phyloP scores from a whole-genome alignment of 2,329 filamentous ascomycete genomes.

The Dothideomycetes sp. region DNA sequence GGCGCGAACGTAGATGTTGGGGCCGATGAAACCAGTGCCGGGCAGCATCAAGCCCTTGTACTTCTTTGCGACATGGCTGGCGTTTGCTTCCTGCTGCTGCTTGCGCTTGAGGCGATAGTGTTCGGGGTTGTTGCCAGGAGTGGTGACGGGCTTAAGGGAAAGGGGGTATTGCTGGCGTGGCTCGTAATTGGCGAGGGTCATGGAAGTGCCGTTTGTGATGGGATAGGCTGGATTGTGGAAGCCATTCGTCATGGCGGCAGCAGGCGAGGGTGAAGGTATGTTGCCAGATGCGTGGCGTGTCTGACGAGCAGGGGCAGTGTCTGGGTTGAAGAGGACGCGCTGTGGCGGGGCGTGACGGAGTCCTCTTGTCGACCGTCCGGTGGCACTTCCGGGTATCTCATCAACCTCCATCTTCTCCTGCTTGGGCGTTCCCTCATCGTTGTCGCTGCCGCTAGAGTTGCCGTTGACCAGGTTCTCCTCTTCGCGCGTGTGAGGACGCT shows the following conservation, averaged over 20 bases:
- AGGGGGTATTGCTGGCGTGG: constrained; percentile 52
- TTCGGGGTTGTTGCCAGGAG: constrained; percentile 61
- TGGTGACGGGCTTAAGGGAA: constrained; percentile 61
- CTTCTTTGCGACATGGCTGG: constrained; percentile 32
- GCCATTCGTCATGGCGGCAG: constrained; percentile 28
- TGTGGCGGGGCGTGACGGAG: constrained; percentile 76
- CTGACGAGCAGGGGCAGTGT: constrained; percentile 51
- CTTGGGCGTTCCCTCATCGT: constrained; percentile 39
- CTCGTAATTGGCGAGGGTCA: constrained; percentile 58
- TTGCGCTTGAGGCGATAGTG: constrained; percentile 52
- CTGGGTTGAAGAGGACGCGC: constrained; percentile 74
- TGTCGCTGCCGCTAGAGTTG: constrained; percentile 42
- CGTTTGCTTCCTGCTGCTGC: constrained; percentile 28
- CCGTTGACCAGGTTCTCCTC: constrained; percentile 38
- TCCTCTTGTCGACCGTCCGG: constrained; percentile 21
- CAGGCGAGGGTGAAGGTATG: constrained; percentile 30
- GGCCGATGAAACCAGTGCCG: constrained; percentile 54
- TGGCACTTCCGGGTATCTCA: constrained; percentile 30
- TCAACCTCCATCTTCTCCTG: constrained; percentile 40
- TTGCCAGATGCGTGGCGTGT: constrained; percentile 41
- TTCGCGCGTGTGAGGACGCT: constrained; percentile 36
- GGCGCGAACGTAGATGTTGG: constrained; percentile 85
- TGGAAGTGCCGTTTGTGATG: constrained; percentile 20
- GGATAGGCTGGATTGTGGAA: background rate
- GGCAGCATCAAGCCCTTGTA: constrained; percentile 47